These are phyloP conservation scores for Suillus subluteus DNA, from an alignment of 768 basidiomycete species.

Conservation along the genomic window DNA sequence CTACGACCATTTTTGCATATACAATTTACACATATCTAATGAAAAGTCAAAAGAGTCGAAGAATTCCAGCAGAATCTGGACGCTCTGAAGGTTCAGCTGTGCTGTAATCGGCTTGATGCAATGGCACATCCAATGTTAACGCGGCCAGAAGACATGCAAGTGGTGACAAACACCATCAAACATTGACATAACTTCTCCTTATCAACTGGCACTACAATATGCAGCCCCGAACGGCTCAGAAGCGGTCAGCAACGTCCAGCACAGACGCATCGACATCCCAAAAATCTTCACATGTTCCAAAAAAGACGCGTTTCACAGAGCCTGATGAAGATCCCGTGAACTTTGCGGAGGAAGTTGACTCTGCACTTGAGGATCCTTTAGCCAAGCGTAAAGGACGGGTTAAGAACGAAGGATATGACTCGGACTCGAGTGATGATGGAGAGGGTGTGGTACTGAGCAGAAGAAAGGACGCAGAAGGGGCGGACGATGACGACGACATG, in stretches of 20 bases:
- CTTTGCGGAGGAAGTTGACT: slow-evolving; percentile 81
- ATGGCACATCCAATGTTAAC: neutral
- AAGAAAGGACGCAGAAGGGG: slow-evolving; percentile 56
- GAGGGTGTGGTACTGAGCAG: slow-evolving; percentile 92
- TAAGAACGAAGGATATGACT: slow-evolving; percentile 88
- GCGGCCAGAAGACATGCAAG: neutral
- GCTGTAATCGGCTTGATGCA: neutral
- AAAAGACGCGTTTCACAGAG: slow-evolving; percentile 81
- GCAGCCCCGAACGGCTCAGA: slow-evolving; percentile 44
- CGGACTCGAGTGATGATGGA: slow-evolving; percentile 92
- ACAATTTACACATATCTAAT: neutral
- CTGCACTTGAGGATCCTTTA: slow-evolving; percentile 68
- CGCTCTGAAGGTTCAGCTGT: neutral
- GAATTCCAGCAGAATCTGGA: neutral
- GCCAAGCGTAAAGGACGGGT: slow-evolving; percentile 71
- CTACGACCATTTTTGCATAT: neutral
- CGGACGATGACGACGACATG: slow-evolving; percentile 74
- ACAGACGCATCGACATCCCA: slow-evolving; percentile 38
- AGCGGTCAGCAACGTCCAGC: slow-evolving; percentile 44
- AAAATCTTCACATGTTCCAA: slow-evolving; percentile 38
- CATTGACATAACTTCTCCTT: neutral
- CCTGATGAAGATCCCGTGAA: slow-evolving; percentile 73
- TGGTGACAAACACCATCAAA: slow-evolving; percentile 28
- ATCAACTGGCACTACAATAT: slow-evolving; percentile 24
- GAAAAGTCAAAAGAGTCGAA: neutral